phyloP scores from a whole-genome alignment of 371 early-diverging fungal species.

The Mortierella sp. region DNA sequence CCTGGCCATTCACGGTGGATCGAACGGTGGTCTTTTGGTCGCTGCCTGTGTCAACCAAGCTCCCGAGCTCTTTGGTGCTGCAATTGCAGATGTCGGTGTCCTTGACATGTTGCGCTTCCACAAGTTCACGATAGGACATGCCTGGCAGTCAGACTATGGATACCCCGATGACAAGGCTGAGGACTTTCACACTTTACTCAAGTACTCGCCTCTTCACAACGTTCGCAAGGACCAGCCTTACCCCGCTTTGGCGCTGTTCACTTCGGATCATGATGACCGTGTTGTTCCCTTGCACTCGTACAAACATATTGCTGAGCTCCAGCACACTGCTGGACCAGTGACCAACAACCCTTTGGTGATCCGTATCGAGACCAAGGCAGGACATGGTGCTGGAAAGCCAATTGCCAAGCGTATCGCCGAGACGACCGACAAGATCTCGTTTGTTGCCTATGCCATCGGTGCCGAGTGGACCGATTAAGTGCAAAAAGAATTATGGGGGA shows the following conservation, averaged over 20 bases:
- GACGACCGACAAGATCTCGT: constrained; percentile 69
- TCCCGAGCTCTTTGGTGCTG: constrained; percentile 68
- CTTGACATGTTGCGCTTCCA: constrained; percentile 71
- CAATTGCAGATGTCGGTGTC: constrained; percentile 65
- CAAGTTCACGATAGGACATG: constrained; percentile 71
- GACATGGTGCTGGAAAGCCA: constrained; percentile 79
- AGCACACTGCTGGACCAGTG: constrained; percentile 60
- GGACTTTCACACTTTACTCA: constrained; percentile 60
- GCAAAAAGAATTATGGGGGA: too few relatives aligned
- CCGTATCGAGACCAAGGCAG: constrained; percentile 74
- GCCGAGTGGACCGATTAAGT: constrained; percentile 54
- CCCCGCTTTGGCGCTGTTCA: constrained; percentile 60
- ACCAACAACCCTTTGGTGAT: constrained; percentile 68
- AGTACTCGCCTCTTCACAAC: constrained; percentile 78
- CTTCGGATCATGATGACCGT: constrained; percentile 65
- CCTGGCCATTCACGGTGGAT: constrained; percentile 78
- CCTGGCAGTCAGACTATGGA: constrained; percentile 67
- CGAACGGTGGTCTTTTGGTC: constrained; percentile 78
- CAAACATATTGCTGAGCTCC: constrained; percentile 74
- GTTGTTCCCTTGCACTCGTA: constrained; percentile 67
- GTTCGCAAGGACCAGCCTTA: constrained; percentile 60
- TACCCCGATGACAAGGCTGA: constrained; percentile 60
- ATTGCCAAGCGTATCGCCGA: constrained; percentile 71
- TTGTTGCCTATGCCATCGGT: constrained; percentile 58
- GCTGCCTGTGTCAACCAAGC: constrained; percentile 58